Evolutionary conservation across 148 eudicot species (phyloP), one percentile per base, ranked within the genome.

Genomic region (Diospyros kaki): DNA sequence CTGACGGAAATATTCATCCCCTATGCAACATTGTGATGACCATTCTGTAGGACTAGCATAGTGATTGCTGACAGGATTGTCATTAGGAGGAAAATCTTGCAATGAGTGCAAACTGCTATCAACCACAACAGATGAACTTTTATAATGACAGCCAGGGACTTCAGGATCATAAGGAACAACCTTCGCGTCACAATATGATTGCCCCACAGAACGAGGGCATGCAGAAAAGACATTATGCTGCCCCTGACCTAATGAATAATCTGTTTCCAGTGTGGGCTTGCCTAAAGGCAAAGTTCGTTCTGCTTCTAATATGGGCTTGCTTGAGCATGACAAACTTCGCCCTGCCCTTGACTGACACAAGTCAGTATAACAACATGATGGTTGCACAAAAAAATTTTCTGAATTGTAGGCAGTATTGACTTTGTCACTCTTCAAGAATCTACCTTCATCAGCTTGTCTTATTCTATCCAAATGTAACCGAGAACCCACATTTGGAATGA

Each of bases 161-260:
- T 75, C 84, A 71, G 78, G 72, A 65, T 53, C 66, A 72, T 72
- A 77, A n/a, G 81, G 75, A 42, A 80, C 70, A 75, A 74, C 64
- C 39, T 66, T 64, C 15, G 81, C 41, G 48, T 79, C 79, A 67
- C 73, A 60, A 63, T 46, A 77, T 11, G 72, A 40, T 53, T 54
- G 63, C 41, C 43, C 77, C 66, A 61, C 9, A 17, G 71, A 63
- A 60, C 64, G 11, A 45, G 70, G 68, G 50, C 18, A 79, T 54
- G 53, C 41, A 5, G 70, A 45, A 48, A 13, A 63, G 59, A n/a
- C 39, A 50, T 48, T 55, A 43, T 43, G 65, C 18, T 69, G 78
- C 45, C 41, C 76, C 38, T 69, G 75, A 70, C 64, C 39, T 10
- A 40, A 71, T 4, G 66, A 55, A 75, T 69, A 55, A 38, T 75